Evolutionary conservation across 495 filamentous ascomycete genomes (phyloP).

Genomic region (Aspergillus cristatus): DNA sequence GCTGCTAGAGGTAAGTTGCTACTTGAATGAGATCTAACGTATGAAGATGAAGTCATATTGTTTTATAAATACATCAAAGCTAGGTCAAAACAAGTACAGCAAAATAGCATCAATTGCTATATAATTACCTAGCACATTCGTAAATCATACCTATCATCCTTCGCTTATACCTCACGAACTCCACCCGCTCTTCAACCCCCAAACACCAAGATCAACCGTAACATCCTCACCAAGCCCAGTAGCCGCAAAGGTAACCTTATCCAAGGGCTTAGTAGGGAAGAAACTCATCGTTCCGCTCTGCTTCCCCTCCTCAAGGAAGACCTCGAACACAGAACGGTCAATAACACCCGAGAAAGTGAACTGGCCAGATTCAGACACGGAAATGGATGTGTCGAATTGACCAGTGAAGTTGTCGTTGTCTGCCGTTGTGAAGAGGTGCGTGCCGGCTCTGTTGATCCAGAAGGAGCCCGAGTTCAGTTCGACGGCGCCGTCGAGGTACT

Average conservation of each 20-base stretch:
- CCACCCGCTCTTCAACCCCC: slow-evolving; percentile 33
- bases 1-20: no score
- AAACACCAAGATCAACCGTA: slow-evolving; percentile 29
- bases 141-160: no score
- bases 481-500: slow-evolving; percentile 37
- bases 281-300: slow-evolving; percentile 36
- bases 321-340: slow-evolving; percentile 42
- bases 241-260: slow-evolving; percentile 26
- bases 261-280: slow-evolving; percentile 31
- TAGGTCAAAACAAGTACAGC: no score
- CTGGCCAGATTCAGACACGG: slow-evolving; percentile 19
- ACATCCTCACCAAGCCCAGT: slow-evolving; percentile 26
- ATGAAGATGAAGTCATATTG: no score
- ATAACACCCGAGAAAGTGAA: slow-evolving; percentile 34
- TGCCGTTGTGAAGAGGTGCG: slow-evolving; percentile 29
- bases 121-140: no score
- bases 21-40: no score
- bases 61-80: no score
- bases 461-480: slow-evolving; percentile 34
- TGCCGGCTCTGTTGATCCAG: slow-evolving; percentile 35
- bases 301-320: slow-evolving; percentile 36
- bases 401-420: slow-evolving; percentile 42
- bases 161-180: background rate
- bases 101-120: no score
- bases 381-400: slow-evolving; percentile 27